Conservation (phyloP, 108 stramenopile genomes). For the Skeletonema costatum region DNA sequence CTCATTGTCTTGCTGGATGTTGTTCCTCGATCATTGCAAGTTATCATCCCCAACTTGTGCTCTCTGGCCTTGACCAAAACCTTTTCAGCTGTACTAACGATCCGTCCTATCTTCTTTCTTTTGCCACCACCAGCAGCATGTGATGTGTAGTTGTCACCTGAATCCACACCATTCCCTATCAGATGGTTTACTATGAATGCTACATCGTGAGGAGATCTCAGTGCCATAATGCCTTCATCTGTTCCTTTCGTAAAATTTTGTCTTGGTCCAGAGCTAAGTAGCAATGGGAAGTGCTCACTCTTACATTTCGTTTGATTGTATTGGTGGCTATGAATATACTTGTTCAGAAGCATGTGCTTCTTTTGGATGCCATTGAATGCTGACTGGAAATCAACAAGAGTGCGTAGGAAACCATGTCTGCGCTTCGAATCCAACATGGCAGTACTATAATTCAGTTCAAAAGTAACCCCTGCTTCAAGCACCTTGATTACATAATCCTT, state of each 20-base stretch:
- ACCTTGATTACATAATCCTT: slow-evolving; percentile 54
- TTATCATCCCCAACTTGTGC: slow-evolving; percentile 18
- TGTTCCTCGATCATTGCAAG: background rate
- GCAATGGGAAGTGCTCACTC: slow-evolving; percentile 39
- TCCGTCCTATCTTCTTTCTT: slow-evolving; percentile 17
- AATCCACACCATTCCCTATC: slow-evolving; percentile 13
- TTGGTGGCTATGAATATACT: background rate
- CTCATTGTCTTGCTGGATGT: background rate
- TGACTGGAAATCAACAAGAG: slow-evolving; percentile 54
- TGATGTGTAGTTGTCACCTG: slow-evolving; percentile 16
- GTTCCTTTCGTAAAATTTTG: slow-evolving; percentile 43
- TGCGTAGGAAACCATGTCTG: slow-evolving; percentile 60
- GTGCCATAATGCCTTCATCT: slow-evolving; percentile 64
- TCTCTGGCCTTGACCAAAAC: slow-evolving; percentile 28
- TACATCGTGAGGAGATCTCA: slow-evolving; percentile 63
- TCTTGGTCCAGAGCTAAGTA: slow-evolving; percentile 72
- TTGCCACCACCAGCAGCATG: slow-evolving; percentile 13
- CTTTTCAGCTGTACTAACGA: slow-evolving; percentile 36
- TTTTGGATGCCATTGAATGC: slow-evolving; percentile 48
- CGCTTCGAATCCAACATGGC: slow-evolving; percentile 62
- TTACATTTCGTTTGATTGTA: slow-evolving; percentile 4
- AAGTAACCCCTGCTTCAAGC: slow-evolving; percentile 49
- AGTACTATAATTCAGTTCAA: slow-evolving; percentile 71
- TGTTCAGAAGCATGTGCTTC: slow-evolving; percentile 37
- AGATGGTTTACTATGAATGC: slow-evolving; percentile 47